phyloP scores from a whole-genome alignment of 768 basidiomycete genomes.

The Trametopsis cervina region DNA sequence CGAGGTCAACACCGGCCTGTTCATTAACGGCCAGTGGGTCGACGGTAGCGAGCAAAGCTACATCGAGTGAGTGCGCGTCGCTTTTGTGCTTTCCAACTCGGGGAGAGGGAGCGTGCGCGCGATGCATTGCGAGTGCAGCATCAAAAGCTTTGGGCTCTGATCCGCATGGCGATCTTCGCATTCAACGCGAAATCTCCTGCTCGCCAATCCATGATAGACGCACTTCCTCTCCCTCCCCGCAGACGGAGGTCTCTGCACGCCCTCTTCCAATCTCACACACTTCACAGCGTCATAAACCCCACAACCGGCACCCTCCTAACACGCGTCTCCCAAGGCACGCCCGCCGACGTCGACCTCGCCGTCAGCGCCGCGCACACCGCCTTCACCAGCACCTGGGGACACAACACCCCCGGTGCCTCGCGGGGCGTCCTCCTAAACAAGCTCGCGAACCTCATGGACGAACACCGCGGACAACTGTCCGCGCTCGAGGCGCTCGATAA shows the following conservation, averaged over 20 bases:
- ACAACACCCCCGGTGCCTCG: constrained; percentile 43
- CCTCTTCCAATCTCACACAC: neutral
- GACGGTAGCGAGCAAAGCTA: constrained; percentile 48
- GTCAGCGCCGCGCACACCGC: constrained; percentile 62
- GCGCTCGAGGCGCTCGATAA: constrained; percentile 72
- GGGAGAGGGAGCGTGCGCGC: no score
- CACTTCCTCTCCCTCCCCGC: neutral
- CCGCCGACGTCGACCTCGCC: constrained; percentile 71
- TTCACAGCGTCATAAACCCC: constrained; percentile 51
- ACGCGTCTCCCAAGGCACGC: constrained; percentile 48
- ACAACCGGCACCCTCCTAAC: constrained; percentile 59
- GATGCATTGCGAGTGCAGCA: no score
- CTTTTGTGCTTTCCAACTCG: neutral
- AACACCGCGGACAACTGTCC: constrained; percentile 54
- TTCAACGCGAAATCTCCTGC: no score
- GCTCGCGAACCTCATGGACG: constrained; percentile 59
- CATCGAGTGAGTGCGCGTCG: constrained; percentile 53
- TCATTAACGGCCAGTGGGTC: constrained; percentile 63
- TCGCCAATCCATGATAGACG: no score
- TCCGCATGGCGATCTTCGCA: no score
- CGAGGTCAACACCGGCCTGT: constrained; percentile 57
- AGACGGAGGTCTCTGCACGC: no score
- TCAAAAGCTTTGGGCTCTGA: no score
- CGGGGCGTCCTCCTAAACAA: constrained; percentile 54
- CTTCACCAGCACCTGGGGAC: constrained; percentile 65